A percentile compares a stretch with the other conserved stretches of the same genome.
phyloP scores from a whole-genome alignment of 208 protist genomes.

The Trypanosoma congolense region DNA sequence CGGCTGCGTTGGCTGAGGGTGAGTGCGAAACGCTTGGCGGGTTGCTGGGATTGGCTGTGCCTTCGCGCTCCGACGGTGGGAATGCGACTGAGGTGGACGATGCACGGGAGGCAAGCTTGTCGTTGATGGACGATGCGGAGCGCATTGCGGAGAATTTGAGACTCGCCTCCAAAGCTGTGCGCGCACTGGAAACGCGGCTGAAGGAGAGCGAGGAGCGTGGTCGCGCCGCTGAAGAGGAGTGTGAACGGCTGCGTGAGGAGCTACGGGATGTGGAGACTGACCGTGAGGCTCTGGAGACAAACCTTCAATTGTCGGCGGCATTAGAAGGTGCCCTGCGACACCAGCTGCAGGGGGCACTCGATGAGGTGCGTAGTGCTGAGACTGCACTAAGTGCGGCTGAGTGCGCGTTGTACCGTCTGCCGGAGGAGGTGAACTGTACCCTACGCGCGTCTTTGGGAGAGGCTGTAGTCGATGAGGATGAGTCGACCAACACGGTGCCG shows the following conservation, averaged over 20 bases:
- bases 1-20: not conserved
- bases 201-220: not conserved
- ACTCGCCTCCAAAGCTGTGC: not conserved
- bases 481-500: not conserved
- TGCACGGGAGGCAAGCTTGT: too few relatives aligned
- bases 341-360: not conserved
- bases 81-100: too few relatives aligned
- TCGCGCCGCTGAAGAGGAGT: not conserved
- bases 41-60: too few relatives aligned
- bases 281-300: not conserved
- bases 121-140: not conserved
- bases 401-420: not conserved
- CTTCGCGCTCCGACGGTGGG: too few relatives aligned
- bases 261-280: not conserved
- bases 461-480: not conserved
- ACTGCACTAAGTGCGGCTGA: not conserved
- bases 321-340: not conserved
- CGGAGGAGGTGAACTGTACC: not conserved
- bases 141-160: not conserved
- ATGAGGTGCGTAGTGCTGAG: not conserved
- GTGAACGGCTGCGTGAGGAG: not conserved
- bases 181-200: not conserved
- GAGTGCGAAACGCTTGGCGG: constrained; percentile 3
- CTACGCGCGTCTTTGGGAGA: not conserved
- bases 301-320: not conserved